Percentiles rank a stretch among this genome's conserved stretches.
Conservation (phyloP, 148 eudicot genomes). For the Dysphania ambrosioides region DNA sequence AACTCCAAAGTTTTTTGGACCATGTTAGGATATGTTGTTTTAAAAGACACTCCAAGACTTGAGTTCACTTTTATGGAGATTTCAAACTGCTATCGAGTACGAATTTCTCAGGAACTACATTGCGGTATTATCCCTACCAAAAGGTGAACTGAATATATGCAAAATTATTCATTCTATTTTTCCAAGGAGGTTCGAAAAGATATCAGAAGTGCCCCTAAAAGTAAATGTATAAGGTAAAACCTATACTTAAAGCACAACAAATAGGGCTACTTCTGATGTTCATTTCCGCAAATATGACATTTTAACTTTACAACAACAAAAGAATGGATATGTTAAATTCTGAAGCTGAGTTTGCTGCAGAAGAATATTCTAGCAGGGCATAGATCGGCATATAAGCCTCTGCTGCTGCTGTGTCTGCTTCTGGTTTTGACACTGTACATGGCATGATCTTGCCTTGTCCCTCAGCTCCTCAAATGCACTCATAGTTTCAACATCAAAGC, state of each 20-base stretch:
- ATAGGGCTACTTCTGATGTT: constrained; percentile 13
- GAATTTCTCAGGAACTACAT: no score
- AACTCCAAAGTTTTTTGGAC: not conserved
- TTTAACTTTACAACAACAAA: constrained; percentile 43
- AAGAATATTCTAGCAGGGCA: constrained; percentile 44
- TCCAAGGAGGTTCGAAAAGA: not conserved
- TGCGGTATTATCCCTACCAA: no score
- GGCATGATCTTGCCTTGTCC: constrained; percentile 67
- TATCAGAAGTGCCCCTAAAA: constrained; percentile 12
- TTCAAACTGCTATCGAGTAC: no score
- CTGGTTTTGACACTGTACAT: constrained; percentile 54
- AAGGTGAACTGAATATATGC: not conserved
- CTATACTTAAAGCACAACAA: not conserved
- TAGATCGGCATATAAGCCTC: constrained; percentile 49
- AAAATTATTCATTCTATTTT: not conserved
- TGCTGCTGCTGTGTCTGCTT: constrained; percentile 57
- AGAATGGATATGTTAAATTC: constrained; percentile 25
- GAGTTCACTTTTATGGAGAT: no score
- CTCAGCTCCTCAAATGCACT: constrained; percentile 92
- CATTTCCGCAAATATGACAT: not conserved
- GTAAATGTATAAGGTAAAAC: not conserved
- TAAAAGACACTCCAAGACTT: no score
- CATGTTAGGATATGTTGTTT: not conserved
- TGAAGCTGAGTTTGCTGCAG: constrained; percentile 85
- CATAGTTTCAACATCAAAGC: constrained; percentile 95